Evolutionary conservation across 1,284 basidiomycete species (phyloP), one percentile per base, ranked within the genome.

Genomic region (Pseudozyma sp.): DNA sequence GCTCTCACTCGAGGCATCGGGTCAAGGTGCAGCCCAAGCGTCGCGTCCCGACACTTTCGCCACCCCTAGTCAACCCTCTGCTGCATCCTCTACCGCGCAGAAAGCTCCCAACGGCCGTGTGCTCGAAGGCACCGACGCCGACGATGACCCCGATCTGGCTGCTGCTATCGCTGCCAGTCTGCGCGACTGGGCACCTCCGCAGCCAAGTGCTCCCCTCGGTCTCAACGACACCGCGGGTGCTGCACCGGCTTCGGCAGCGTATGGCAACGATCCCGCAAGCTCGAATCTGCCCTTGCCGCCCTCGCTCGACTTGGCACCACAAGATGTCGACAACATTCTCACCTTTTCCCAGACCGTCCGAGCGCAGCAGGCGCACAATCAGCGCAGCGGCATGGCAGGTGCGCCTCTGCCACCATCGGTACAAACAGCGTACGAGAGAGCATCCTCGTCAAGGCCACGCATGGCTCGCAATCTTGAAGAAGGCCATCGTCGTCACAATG

Each of bases 91-190:
- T 87, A 62, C 45, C 31, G 46, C 87, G 56, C 83, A 81, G 51
- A 72, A 80, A 40, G 84, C 84, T 42, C 68, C 80, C 3, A 65
- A 76, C 34, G 75, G 75, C 9, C 71, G 77, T 29, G 72, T 75
- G 74, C 84, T 45, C 73, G 81, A 81, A 68, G 34, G 83, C 77
- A 51, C 79, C n/a, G 86, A 89, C 13, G 93, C 94, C 24, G 94
- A 95, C 48, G 92, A 97, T 24, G 96, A 99, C 83, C 92, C 93
- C 10, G 94, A 99, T 75, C 87, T 99, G 24, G 90, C 89, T 56
- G 92, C 96, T 13, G 97, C 97, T 0, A 99, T 99, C 63, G 95
- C 97, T 81, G 97, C 97, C 0, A 94, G 92, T 81, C 85, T 99
- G 73, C 88, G 90, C 11, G 97, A 99, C 80, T 77, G 75, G 66